These are phyloP conservation scores for Berberis thunbergii DNA, from an alignment of 164 flowering plant genomes.

Conservation along the genomic window DNA sequence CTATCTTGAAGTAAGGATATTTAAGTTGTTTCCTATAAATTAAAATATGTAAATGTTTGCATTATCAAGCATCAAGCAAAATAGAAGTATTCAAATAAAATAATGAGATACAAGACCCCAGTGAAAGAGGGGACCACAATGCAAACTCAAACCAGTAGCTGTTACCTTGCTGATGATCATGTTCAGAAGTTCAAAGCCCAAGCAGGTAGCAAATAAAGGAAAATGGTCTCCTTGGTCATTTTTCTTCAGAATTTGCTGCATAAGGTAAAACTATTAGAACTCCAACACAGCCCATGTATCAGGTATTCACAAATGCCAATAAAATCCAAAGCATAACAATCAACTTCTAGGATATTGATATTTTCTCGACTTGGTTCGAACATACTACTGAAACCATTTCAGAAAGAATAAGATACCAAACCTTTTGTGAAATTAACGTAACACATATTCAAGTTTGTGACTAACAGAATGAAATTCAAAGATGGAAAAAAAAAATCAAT, in stretches of 20 bases:
- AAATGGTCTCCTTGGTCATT: conserved; percentile 89
- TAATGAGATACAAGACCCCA: not conserved
- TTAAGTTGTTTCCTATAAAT: too few species aligned
- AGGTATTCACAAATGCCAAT: not conserved
- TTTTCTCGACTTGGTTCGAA: not conserved
- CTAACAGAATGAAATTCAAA: too few species aligned
- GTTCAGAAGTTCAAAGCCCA: conserved; percentile 79
- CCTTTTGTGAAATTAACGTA: too few species aligned
- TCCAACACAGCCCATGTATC: not conserved
- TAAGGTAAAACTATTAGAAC: conserved; percentile 2
- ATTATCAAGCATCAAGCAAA: too few species aligned
- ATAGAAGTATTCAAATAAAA: not conserved
- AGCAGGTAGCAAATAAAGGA: conserved; percentile 81
- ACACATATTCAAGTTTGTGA: too few species aligned
- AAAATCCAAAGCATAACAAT: not conserved
- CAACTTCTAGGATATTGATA: not conserved
- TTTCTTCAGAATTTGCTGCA: conserved; percentile 62
- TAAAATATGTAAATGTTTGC: too few species aligned
- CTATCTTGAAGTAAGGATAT: too few species aligned
- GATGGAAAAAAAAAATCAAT: too few species aligned
- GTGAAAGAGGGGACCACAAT: not conserved
- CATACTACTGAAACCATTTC: not conserved
- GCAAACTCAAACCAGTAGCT: not conserved
- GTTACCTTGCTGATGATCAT: conserved; percentile 83
- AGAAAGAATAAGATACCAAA: not conserved